phyloP scores from a whole-genome alignment of 192 early-diverging fungal genomes.

The Backusella sp. region DNA sequence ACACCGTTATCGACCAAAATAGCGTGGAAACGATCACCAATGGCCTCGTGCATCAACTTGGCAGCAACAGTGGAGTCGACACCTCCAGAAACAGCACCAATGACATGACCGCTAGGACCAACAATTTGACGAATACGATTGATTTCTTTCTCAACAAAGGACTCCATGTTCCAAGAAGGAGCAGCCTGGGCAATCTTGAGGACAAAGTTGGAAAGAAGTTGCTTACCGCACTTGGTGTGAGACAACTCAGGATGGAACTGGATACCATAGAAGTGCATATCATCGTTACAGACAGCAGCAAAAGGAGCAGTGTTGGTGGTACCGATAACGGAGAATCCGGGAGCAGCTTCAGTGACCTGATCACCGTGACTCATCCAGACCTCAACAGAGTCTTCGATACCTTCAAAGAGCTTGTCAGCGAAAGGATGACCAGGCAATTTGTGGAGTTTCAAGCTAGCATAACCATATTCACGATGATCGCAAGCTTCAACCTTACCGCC shows the following conservation, averaged over 20 bases:
- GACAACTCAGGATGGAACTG: slow-evolving; percentile 99
- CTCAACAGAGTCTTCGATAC: slow-evolving; percentile 58
- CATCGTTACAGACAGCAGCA: slow-evolving; percentile 82
- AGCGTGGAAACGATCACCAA: slow-evolving; percentile 98
- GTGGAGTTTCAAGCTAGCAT: slow-evolving; percentile 72
- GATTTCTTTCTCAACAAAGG: slow-evolving; percentile 98
- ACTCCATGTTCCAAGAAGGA: slow-evolving; percentile 95
- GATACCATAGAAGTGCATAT: slow-evolving; percentile 84
- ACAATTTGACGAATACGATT: slow-evolving; percentile 89
- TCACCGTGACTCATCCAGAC: slow-evolving; percentile 99
- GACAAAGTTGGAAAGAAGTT: slow-evolving; percentile 93
- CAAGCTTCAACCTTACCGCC: slow-evolving; percentile 87
- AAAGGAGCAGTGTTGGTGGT: slow-evolving; percentile 86
- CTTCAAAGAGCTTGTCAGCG: slow-evolving; percentile 67
- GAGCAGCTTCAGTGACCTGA: slow-evolving; percentile 79
- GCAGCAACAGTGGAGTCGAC: slow-evolving; percentile 97
- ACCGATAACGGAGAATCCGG: slow-evolving; percentile 83
- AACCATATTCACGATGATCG: slow-evolving; percentile 95
- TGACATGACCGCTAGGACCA: slow-evolving; percentile 87
- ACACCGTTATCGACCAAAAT: slow-evolving; percentile 98
- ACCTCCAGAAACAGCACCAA: slow-evolving; percentile 97
- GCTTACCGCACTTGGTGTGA: slow-evolving; percentile 86
- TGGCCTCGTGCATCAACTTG: slow-evolving; percentile 94
- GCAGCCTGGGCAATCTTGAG: slow-evolving; percentile 80
- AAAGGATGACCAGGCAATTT: slow-evolving; percentile 62